Base-by-base conservation (phyloP, 441 rosid genomes). In the Breynia disticha region DNA sequence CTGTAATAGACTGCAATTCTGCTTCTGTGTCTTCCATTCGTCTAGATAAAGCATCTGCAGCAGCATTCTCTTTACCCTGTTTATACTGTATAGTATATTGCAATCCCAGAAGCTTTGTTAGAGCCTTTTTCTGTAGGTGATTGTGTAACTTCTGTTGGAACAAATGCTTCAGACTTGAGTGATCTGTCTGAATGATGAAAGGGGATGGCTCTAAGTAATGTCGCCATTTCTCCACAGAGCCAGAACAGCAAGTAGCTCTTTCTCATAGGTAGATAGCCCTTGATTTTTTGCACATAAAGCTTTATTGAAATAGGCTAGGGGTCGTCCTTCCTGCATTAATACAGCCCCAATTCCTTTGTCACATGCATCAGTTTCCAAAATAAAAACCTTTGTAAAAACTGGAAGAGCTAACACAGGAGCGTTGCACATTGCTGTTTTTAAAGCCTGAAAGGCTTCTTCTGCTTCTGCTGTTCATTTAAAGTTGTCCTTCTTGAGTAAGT, bases 1-100 rank as follows among this genome's bases (percentile, higher is more conserved):
- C 8, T 1, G n/a, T 0, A 0, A 45, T 1, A 3, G 20, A 11
- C 1, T 7, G 1, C 0, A 0, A 5, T 0, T 22, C 15, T 8
- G 5, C n/a, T 37, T 1, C 5, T 3, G 20, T 28, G 9, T 20
- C 35, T 19, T 6, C 1, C 15, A 17, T 0, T 0, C 12, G 7
- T 13, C n/a, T n/a, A n/a, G 18, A 28, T 0, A 37, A 11, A 0
- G 17, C 53, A 57, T 57, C 18, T 0, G 19, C 20, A 16, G 14
- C 4, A 12, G 1, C 0, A 9, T 47, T 57, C 17, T 46, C 43
- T 11, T n/a, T 4, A 0, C 46, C 46, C 19, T 47, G 32, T 10
- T 10, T 32, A 6, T 57, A 57, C 0, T 4, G 1, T 12, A 46
- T 57, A 1, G 12, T 1, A 15, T 10, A 47, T 5, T 57, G 19